Conservation (phyloP, 495 filamentous ascomycete genomes). For the Trypethelium eluteriae region DNA sequence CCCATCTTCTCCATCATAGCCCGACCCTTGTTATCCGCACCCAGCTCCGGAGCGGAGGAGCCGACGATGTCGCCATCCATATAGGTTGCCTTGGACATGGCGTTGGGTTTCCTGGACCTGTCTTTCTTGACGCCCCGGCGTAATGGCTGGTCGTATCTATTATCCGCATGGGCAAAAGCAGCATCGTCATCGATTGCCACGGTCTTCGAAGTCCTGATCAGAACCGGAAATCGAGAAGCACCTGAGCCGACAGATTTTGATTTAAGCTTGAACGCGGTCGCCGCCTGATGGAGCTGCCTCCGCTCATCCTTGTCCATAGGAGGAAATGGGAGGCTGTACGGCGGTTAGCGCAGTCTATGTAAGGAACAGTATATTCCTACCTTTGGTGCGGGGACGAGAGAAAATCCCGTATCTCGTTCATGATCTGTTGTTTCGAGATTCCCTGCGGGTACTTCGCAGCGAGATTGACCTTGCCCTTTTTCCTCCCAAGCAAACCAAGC, state of each 20-base stretch:
- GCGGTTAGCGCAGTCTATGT: neutral
- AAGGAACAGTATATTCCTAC: slow-evolving; percentile 40
- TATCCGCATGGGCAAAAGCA: slow-evolving; percentile 17
- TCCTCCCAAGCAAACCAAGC: slow-evolving; percentile 68
- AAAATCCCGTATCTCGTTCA: slow-evolving; percentile 63
- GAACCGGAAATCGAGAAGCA: slow-evolving; percentile 62
- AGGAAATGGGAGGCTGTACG: slow-evolving; percentile 61
- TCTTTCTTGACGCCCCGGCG: slow-evolving; percentile 11
- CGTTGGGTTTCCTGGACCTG: neutral
- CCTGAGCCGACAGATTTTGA: slow-evolving; percentile 77
- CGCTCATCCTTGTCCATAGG: slow-evolving; percentile 75
- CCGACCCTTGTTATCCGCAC: slow-evolving; percentile 72
- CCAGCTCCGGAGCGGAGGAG: slow-evolving; percentile 73
- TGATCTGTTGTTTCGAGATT: slow-evolving; percentile 63
- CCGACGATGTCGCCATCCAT: slow-evolving; percentile 89
- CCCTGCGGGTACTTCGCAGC: slow-evolving; percentile 65
- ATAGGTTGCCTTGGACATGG: slow-evolving; percentile 6
- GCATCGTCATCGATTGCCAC: slow-evolving; percentile 40
- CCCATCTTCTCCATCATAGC: slow-evolving; percentile 97
- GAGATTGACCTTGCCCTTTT: slow-evolving; percentile 54
- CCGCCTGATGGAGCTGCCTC: slow-evolving; percentile 68
- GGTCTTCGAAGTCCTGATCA: slow-evolving; percentile 66
- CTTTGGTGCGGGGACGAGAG: slow-evolving; percentile 54
- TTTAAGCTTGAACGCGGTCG: slow-evolving; percentile 61
- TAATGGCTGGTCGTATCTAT: neutral